Evolutionary conservation across 202 grass and related monocot genomes (phyloP), one percentile per base, ranked within the genome.

Genomic region (Miscanthus sacchariflorus): DNA sequence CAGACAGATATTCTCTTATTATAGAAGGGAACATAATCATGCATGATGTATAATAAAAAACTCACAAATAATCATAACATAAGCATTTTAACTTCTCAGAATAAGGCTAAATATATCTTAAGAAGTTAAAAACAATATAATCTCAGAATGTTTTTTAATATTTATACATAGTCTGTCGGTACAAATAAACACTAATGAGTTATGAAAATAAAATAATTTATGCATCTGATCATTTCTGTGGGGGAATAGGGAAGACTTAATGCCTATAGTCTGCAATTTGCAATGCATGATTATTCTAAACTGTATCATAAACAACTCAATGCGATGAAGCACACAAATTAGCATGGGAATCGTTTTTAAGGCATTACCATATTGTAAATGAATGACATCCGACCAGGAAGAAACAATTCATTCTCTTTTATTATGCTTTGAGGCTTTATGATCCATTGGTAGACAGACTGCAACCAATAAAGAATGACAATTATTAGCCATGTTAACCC

Each of bases 391-490:
- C 97, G 89, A 69, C 94, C 97, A 92, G 94, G 97, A 90, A 99
- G 94, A 89, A 99, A 99, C 91, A 99, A 87, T 49, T 99, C 94
- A 68, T 94, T 99, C 25, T 90, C 84, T 80, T 99, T 99, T 64
- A 89, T 92, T 81, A 88, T 92, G 86, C 91, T 92, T 78, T 93
- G 94, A 85, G 93, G 93, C 78, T 95, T 99, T 88, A 97, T 77
- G 35, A 96, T 99, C 94, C 91, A 99, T 79, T 97, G 90, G 87
- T 99, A 99, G 44, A 99, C 94, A 83, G 97, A 99, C 97, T 99
- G 80, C 74, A 77, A 86, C 67, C 44, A 96, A 84, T 11, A 70
- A 81, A 83, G 19, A 86, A 68, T 59, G 83, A 21, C 39, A 84
- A 52, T 72, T 27, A 84, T 24, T 33, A 43, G 54, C 44, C 67